Evolutionary conservation across 768 basidiomycete species (phyloP), one percentile per base, ranked within the genome.

Genomic region (Brasilioporus rufonigricans): DNA sequence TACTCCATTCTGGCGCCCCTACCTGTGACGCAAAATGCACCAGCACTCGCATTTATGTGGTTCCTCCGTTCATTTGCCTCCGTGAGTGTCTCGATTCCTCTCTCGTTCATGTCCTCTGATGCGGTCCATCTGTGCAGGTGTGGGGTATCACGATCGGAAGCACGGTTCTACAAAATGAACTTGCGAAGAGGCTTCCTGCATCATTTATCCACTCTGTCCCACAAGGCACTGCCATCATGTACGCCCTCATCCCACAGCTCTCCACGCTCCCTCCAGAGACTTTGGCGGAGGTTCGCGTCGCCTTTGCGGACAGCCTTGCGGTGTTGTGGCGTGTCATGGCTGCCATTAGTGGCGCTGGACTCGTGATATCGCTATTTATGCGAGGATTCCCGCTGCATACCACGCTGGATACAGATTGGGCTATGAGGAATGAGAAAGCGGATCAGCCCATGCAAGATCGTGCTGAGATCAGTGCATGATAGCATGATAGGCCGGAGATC

Each of bases 191-290:
- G 2, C 74, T 84, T 0, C 81, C 83, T 0, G 39, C 48, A 1
- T 67, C 58, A 0, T 80, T 81, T 55, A 31, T 71, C 8, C 44
- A 61, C 1, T 63, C 66, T 24, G 68, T 79, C 57, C 71, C 73
- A 0, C 53, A 61, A 18, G 76, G 75, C 16, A 67, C 69, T 19
- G 71, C 77, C 41, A 66, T 81, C 47, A 69, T 75, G 18, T 81
- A 76, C 60, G 69, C 77, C 0, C 70, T 75, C 26, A 80, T 83
- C 46, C 79, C 80, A 1, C 46, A 61, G 18, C 76, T 82, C 24
- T 49, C 55, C n/a, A n/a, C 8, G 19, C 10, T 0, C 71, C 82
- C 7, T 55, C 61, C n/a, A n/a, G n/a, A n/a, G n/a, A n/a, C n/a
- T n/a, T n/a, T n/a, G n/a, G n/a, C n/a, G n/a, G n/a, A n/a, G n/a